These are phyloP conservation scores for Mycosarcoma mackinlayi DNA, from an alignment of 1,284 basidiomycete genomes.

Conservation along the genomic window DNA sequence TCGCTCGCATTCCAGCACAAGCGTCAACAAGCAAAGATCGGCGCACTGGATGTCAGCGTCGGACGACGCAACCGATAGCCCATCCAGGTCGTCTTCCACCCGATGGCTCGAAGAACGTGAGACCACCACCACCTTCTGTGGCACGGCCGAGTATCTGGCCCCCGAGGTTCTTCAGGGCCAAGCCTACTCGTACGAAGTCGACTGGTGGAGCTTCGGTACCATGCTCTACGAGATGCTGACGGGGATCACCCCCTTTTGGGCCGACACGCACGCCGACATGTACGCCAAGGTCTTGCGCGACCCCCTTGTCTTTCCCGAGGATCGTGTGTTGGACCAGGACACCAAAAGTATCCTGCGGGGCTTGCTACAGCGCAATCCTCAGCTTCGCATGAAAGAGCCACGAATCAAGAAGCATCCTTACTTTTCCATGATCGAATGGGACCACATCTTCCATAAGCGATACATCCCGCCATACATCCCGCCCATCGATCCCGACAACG, in stretches of 20 bases:
- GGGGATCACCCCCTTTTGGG: constrained; percentile 97
- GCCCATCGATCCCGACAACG: constrained; percentile 88
- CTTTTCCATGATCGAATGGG: constrained; percentile 95
- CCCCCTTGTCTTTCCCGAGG: constrained; percentile 87
- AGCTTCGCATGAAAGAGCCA: constrained; percentile 87
- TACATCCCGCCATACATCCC: constrained; percentile 98
- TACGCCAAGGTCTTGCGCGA: constrained; percentile 89
- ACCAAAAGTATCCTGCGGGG: constrained; percentile 94
- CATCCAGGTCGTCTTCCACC: constrained; percentile 70
- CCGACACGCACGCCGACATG: constrained; percentile 92
- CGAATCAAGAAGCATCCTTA: constrained; percentile 93
- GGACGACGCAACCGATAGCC: constrained; percentile 37
- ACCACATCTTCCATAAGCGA: constrained; percentile 90
- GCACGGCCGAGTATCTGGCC: constrained; percentile 98
- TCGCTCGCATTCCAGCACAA: constrained; percentile 53
- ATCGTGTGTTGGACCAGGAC: constrained; percentile 88
- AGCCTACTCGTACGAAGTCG: constrained; percentile 97
- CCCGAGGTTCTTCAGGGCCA: constrained; percentile 97
- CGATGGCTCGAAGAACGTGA: constrained; percentile 97
- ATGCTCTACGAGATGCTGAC: constrained; percentile 99
- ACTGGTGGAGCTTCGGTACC: constrained; percentile 99
- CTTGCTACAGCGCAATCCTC: constrained; percentile 90
- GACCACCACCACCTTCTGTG: constrained; percentile 97
- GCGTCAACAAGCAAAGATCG: constrained; percentile 79
- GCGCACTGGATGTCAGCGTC: constrained; percentile 91